A percentile compares a stretch with the other conserved stretches of the same genome.
Conservation (phyloP, 805 yeast species). For the Ogataea allantospora region DNA sequence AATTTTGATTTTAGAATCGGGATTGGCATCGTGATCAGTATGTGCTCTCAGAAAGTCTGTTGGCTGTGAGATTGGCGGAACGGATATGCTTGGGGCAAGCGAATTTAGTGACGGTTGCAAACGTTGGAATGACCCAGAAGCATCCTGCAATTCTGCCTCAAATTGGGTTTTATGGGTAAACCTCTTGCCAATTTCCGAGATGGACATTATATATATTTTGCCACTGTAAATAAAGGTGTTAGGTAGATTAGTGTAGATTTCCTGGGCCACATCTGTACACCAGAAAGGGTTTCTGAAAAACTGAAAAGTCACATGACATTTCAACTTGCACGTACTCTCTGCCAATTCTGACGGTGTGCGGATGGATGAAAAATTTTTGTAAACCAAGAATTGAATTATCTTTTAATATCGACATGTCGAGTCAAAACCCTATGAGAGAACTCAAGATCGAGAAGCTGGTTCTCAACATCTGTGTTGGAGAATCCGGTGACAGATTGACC, state of each 20-base stretch:
- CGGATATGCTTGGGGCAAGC: constrained; percentile 59
- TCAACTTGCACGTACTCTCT: constrained; percentile 9
- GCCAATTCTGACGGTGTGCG: constrained; percentile 12
- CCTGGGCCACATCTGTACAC: constrained; percentile 5
- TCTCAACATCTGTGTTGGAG: constrained; percentile 99
- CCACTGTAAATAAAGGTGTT: constrained; percentile 8
- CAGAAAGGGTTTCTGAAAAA: constrained; percentile 6
- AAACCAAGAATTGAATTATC: constrained; percentile 7
- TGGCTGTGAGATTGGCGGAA: constrained; percentile 87
- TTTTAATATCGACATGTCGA: constrained; percentile 12
- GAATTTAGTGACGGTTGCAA: constrained; percentile 16
- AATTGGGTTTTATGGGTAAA: constrained; percentile 26
- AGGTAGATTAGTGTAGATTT: not conserved
- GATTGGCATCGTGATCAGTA: constrained; percentile 90
- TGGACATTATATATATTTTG: constrained; percentile 26
- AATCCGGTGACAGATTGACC: constrained; percentile 99
- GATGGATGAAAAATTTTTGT: constrained; percentile 18
- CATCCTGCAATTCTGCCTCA: constrained; percentile 26
- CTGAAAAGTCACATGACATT: constrained; percentile 8
- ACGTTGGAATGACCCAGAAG: constrained; percentile 17
- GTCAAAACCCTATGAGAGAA: constrained; percentile 96
- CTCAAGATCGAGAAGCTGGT: constrained; percentile 98
- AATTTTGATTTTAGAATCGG: constrained; percentile 91
- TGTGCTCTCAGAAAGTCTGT: constrained; percentile 95
- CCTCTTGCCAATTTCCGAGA: constrained; percentile 31